Base-by-base conservation (phyloP, 805 yeast genomes). In the Isabelozyma pseudorhagii region DNA sequence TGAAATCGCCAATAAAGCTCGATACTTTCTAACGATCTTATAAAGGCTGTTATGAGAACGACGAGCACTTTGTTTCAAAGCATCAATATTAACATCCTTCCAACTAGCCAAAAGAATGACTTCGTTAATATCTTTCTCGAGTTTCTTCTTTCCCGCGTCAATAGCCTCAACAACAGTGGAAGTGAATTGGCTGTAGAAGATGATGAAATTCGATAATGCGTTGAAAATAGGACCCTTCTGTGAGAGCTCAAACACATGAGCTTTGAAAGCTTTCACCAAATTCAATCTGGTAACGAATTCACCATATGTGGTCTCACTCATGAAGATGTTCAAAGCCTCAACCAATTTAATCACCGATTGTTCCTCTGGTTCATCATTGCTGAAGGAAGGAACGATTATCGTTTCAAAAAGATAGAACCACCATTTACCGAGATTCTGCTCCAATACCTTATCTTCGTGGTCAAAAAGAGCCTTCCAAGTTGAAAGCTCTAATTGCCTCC, bases 71-170 rank as follows among this genome's bases (percentile, higher is more conserved):
- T 92, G 97, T 57, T 89, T 91, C 59, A 94, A 76, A 0, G 99
- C 97, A 61, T 88, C 96, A 42, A 91, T 82, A 60, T 94, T 96
- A 10, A 91, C 92, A 69, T 94, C 99, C 58, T 92, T 91, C 98
- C 98, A 96, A 60, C 97, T 89, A 1, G 99, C 97, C 13, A 94
- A 74, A 42, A 89, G 69, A 41, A 94, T 90, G 3, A 91, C 85
- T 50, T 94, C 99, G 36, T 83, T 77, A 9, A 94, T 80, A 45
- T 90, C 90, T 61, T 92, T 93, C 50, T 85, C 89, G 36, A 93
- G 69, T 3, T 68, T 65, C 58, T 78, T 81, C 63, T 77, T 83
- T 1, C 77, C 76, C 1, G 61, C 60, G 0, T 56, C 58, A 8
- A 91, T 61, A 9, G 69, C 64, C 0, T 77, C 79, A 1, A 64